Base-by-base conservation (phyloP, 768 basidiomycete species). In the Suillus paluster region DNA sequence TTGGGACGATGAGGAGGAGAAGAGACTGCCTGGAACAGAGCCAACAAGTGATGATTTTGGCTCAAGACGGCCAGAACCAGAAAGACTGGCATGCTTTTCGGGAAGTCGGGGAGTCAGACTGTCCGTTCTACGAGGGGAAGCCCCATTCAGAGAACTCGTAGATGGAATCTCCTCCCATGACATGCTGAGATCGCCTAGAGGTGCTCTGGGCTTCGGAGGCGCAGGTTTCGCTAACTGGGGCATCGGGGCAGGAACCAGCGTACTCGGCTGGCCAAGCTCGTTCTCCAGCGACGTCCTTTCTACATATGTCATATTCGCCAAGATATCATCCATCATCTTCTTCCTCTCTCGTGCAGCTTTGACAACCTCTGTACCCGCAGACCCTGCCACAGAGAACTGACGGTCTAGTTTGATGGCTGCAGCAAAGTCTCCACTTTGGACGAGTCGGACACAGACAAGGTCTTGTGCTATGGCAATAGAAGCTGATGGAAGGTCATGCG, bases 371-470 rank as follows among this genome's bases (percentile, higher is more conserved):
- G 66, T 54, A 46, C 74, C 59, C 30, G 81, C 73, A 46, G 78
- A 63, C 7, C 81, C 78, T n/a, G 77, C 69, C 11, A 80, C 73
- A 44, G 80, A 72, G 65, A 91, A 88, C 66, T 83, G 80, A 55
- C 85, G 83, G 71, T 94, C 91, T 46, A 91, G 79, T 75, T 87
- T 89, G 70, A 94, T 84, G 10, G 91, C 93, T n/a, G 86, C 85
- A 0, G 82, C 75, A 67, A 88, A 87, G 61, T 84, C 83, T 4
- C 91, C 92, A 3, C 80, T 82, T 68, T 92, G 88, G 38, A 94
- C 83, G 10, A 94, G 83, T 11, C 93, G 88, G 17, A 90, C 84
- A 63, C 89, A 91, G 33, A 91, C 80, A n/a, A 94, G 81, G 64
- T 94, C 90, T 71, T 92, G 92, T 0, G 94, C 72, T 15, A 84